phyloP scores from a whole-genome alignment of 495 filamentous ascomycete genomes.

The Pyronema domesticum region DNA sequence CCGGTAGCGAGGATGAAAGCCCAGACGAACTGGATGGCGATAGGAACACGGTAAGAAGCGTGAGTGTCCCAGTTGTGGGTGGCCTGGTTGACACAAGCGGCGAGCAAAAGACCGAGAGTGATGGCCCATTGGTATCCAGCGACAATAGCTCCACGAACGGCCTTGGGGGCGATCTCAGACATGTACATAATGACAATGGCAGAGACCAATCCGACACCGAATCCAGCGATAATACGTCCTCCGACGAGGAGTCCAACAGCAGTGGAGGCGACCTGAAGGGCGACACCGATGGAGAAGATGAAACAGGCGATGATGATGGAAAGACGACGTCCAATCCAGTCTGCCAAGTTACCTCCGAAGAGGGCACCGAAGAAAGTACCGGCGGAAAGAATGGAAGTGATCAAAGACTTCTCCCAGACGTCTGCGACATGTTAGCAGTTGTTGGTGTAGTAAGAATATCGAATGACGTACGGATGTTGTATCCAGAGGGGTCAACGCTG shows the following conservation, averaged over 20 bases:
- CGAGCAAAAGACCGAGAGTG: conserved; percentile 67
- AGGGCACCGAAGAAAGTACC: conserved; percentile 75
- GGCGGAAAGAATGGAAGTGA: conserved; percentile 71
- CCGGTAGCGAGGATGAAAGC: conserved; percentile 10
- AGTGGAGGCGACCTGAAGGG: conserved; percentile 54
- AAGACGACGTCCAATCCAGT: conserved; percentile 48
- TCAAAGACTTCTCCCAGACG: conserved; percentile 34
- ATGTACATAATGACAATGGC: conserved; percentile 59
- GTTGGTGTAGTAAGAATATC: conserved; percentile 8
- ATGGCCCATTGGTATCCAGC: conserved; percentile 70
- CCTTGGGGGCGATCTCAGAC: conserved; percentile 61
- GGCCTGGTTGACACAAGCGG: conserved; percentile 57
- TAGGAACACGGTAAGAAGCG: conserved; percentile 64
- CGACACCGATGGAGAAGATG: conserved; percentile 64
- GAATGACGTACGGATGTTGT: background rate
- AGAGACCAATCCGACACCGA: conserved; percentile 68
- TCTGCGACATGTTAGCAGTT: conserved; percentile 3
- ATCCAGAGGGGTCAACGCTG: background rate
- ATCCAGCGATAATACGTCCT: conserved; percentile 64
- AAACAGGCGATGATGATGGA: conserved; percentile 46
- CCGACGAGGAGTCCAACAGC: conserved; percentile 36
- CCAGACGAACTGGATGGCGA: conserved; percentile 69
- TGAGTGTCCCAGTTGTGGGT: conserved; percentile 44
- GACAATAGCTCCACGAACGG: conserved; percentile 68
- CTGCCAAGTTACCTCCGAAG: conserved; percentile 49